phyloP scores from a whole-genome alignment of 75 land plant genomes.

The Pseudotsuga menziesii region DNA sequence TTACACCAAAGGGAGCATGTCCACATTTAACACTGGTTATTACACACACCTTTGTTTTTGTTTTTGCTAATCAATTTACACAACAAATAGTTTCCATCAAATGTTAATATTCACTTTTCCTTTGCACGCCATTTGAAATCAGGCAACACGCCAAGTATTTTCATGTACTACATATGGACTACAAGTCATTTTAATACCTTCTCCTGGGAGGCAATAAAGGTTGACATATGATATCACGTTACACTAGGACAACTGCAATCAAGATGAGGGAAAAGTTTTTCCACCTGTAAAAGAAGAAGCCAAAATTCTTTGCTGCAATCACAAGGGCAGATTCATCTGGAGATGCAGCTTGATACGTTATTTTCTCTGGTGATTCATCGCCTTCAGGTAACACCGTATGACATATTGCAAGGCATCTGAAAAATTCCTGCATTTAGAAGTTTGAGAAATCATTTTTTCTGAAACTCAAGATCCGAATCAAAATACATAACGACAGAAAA shows the following conservation, averaged over 20 bases:
- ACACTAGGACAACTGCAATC: background rate
- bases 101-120: background rate
- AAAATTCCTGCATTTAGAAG: slow-evolving; percentile 74
- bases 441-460: background rate
- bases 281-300: slow-evolving; percentile 92
- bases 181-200: background rate
- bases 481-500: too few species aligned
- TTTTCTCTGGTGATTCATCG: slow-evolving; percentile 85
- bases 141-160: background rate
- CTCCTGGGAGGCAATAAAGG: background rate
- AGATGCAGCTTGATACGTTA: slow-evolving; percentile 96
- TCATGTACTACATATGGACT: background rate
- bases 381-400: slow-evolving; percentile 99
- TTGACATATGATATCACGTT: background rate
- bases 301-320: slow-evolving; percentile 92
- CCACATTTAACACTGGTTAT: too few species aligned
- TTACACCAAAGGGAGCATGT: too few species aligned
- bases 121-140: background rate
- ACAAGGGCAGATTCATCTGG: slow-evolving; percentile 99
- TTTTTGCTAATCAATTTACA: too few species aligned
- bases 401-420: slow-evolving; percentile 98
- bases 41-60: too few species aligned
- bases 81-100: too few species aligned
- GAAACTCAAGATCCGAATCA: background rate
- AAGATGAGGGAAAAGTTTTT: background rate